Percentiles rank a stretch among this genome's conserved stretches.
Conservation (phyloP, 352 stramenopile species). For the Paralagenidium karlingii region DNA sequence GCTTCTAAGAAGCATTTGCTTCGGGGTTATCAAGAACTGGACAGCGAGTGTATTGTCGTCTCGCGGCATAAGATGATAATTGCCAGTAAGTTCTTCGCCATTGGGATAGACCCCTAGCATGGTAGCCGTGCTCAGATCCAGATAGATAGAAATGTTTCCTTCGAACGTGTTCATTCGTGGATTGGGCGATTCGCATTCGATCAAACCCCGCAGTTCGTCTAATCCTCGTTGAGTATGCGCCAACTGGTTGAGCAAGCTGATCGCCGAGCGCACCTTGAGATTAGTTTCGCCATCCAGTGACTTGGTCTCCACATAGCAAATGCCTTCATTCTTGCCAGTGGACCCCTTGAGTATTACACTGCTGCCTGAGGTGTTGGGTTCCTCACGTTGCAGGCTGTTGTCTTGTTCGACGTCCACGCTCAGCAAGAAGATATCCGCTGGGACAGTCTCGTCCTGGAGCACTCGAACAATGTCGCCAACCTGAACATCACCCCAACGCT, state of each 20-base stretch:
- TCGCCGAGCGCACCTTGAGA: conserved; percentile 67
- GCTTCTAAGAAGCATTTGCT: conserved; percentile 84
- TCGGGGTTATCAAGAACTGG: conserved; percentile 52
- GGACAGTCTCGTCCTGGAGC: conserved; percentile 41
- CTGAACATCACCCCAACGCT: conserved; percentile 44
- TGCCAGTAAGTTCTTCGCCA: neutral
- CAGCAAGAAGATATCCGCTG: conserved; percentile 62
- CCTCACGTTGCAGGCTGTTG: conserved; percentile 11
- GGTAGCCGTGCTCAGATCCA: conserved; percentile 20
- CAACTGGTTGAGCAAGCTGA: conserved; percentile 28
- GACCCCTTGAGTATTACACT: conserved; percentile 6
- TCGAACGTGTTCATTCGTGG: conserved; percentile 78
- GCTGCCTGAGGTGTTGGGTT: conserved; percentile 2
- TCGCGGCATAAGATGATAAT: conserved; percentile 12
- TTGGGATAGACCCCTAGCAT: conserved; percentile 14
- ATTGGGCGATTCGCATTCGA: conserved; percentile 75
- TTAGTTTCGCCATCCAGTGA: conserved; percentile 78
- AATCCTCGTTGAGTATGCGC: conserved; percentile 5
- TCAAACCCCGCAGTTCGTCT: conserved; percentile 27
- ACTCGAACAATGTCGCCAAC: conserved; percentile 81
- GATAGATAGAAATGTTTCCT: conserved; percentile 37
- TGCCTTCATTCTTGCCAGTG: conserved; percentile 9
- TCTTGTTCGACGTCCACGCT: conserved; percentile 36
- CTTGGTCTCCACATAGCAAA: conserved; percentile 81
- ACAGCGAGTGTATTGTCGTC: conserved; percentile 21